Percentiles rank a stretch among this genome's conserved stretches.
Evolutionary conservation across 495 filamentous ascomycete genomes (phyloP).

Genomic region (Hypoxylon lienhwacheense): DNA sequence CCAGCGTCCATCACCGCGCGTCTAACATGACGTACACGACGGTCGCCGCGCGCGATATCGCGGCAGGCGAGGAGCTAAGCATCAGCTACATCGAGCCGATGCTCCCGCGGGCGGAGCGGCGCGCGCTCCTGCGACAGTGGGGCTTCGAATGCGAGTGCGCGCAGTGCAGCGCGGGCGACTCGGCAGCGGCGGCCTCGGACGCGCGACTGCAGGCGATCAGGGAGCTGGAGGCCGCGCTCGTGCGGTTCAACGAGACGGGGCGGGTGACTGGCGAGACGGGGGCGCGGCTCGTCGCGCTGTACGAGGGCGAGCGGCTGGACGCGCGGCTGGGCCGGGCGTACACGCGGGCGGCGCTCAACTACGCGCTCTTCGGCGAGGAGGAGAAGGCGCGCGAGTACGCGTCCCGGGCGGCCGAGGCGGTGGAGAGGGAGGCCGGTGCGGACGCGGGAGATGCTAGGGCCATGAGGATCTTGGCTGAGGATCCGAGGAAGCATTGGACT

Average conservation of each 20-base stretch:
- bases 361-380: conserved; percentile 46
- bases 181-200: conserved; percentile 39
- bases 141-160: conserved; percentile 47
- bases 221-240: conserved; percentile 41
- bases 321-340: conserved; percentile 43
- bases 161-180: conserved; percentile 36
- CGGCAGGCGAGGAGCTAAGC: conserved; percentile 45
- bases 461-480: conserved; percentile 43
- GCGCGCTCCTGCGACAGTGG: conserved; percentile 40
- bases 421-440: conserved; percentile 42
- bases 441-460: conserved; percentile 34
- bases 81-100: conserved; percentile 46
- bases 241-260: conserved; percentile 35
- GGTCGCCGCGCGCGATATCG: conserved; percentile 46
- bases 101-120: conserved; percentile 37
- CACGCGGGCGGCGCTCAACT: conserved; percentile 47
- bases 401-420: conserved; percentile 35
- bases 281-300: conserved; percentile 39
- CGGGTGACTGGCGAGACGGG: conserved; percentile 42
- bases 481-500: conserved; percentile 39
- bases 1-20: conserved; percentile 47
- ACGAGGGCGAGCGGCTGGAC: conserved; percentile 42
- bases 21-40: conserved; percentile 44
- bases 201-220: conserved; percentile 40
- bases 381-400: conserved; percentile 42